Evolutionary conservation across 164 flowering plant species (phyloP), one percentile per base, ranked within the genome.

Genomic region (Nymphaea thermarum): DNA sequence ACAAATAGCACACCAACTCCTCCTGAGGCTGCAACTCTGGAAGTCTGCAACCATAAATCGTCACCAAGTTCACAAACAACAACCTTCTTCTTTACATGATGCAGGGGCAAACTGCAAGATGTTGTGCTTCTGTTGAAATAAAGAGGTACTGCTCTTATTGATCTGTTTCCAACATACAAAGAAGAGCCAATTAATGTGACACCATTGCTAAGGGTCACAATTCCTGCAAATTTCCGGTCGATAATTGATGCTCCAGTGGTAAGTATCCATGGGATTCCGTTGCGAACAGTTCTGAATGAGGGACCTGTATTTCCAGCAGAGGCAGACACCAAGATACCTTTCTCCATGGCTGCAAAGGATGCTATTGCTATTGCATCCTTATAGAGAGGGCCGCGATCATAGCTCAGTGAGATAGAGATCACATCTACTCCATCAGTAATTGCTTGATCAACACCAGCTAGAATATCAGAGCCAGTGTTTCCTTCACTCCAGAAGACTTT

Each of bases 371-470:
- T 72, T 0, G 86, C 82, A 63, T 86, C 82, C 60, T 78, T 68
- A 64, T 80, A 83, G 43, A 83, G 25, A 0, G 81, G 81, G 11
- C 41, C 62, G 0, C 43, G 17, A 10, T 68, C 71, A 36, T 76
- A 77, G 6, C 90, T 87, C 75, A 86, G n/a, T 0, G 90, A 85
- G 4, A 86, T 72, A 0, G 90, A 89, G 2, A 86, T 75, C 3
- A 89, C 81, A 59, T 89, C 91, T 5, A 89, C 91, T 3, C 90
- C 95, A 66, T 89, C 90, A 0, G 75, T 77, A 2, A 87, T 68
- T 0, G 91, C 95, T 60, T 75, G 76, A 36, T 89, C 91, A 42
- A 89, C 77, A 0, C 75, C 94, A 7, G 86, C 90, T 12, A 86
- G 73, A 36, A 85, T 71, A 67, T 86, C 90, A 8, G 88, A 72